Evolutionary conservation across 2,329 filamentous ascomycete genomes (phyloP), one percentile per base, ranked within the genome.

Genomic region (Neofusicoccum sp.): DNA sequence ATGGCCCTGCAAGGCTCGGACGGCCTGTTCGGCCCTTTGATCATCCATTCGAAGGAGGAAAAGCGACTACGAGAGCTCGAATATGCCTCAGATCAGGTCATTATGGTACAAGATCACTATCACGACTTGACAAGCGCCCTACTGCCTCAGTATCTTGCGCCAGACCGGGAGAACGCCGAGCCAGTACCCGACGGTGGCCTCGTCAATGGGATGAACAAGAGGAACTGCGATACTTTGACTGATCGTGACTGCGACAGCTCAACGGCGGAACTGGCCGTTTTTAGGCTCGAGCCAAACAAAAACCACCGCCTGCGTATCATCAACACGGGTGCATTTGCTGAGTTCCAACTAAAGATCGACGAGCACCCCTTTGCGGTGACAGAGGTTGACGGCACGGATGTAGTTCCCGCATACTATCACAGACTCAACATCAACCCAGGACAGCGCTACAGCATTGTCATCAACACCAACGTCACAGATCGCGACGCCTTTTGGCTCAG

Each of bases 221-320:
- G 76, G 3, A 69, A 78, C 61, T 81, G 78, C 65, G 67, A 72
- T 22, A 66, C 71, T 3, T 66, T 78, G n/a, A 74, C 74, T 1
- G 64, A 72, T 22, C 69, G 76, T 5, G 71, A 68, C 28, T 81
- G 78, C 63, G 71, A 77, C 44, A 73, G 75, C 5, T 68, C 68
- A 0, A 71, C 70, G 6, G 61, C 64, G 1, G 69, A 68, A 3
- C 66, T 70, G 3, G 71, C 76, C 11, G 64, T 68, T 0, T 74
- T 80, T 54, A 63, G 70, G 14, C 68, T 81, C 1, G 71, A 77
- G 0, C 73, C 78, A 2, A 78, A 81, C 2, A 73, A 81, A 69
- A 93, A 88, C 0, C 93, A 93, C 64, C 78, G 92, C 7, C 83
- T 94, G 68, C 87, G 88, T 47, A 80, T 93, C 64, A 80, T 92